Base-by-base conservation (phyloP, 306 rosid species). In the Lathyrus oleraceus region DNA sequence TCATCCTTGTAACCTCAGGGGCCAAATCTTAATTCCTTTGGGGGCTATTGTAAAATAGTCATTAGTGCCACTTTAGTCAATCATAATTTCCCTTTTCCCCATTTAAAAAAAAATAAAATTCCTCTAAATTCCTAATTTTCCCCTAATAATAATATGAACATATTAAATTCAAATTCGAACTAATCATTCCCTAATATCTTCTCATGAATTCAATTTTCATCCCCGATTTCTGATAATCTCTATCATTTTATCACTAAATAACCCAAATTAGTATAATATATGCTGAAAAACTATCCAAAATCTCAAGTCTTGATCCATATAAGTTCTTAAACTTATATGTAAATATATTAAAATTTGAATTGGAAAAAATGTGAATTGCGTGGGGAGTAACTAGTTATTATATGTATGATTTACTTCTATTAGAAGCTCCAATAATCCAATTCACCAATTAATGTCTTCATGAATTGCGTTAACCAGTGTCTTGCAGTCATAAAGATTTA, bases 341-440 rank as follows among this genome's bases (percentile, higher is more conserved):
- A 38, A 12, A 38, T 39, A 6, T 39, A 62, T 62, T 5, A 62
- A 61, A 60, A 60, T 20, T 39, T 39, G 4, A 62, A 39, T 62
- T 39, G 32, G 30, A 38, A 39, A 60, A 62, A 3, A 39, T 62
- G 12, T 39, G 67, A 40, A 40, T 40, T 20, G 53, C 14, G 23
- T 21, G 20, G 69, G 19, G 35, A 40, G n/a, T 40, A 62, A 63
- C 51, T 40, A 63, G 36, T 63, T 20, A 20, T 60, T 66, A 51
- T 42, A 25, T 71, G 20, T 59, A 61, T 52, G 66, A 53, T 72
- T 60, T 73, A 36, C 17, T 39, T 56, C 53, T 64, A 20, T 73
- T 65, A 32, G 67, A 40, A 67, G 36, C 63, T 45, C 15, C 61
- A 76, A 19, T 32, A 44, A 11, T 4, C 49, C 49, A 44, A 52